Evolutionary conservation across 164 flowering plant genomes (phyloP).

Genomic region (Liquidambar formosana): DNA sequence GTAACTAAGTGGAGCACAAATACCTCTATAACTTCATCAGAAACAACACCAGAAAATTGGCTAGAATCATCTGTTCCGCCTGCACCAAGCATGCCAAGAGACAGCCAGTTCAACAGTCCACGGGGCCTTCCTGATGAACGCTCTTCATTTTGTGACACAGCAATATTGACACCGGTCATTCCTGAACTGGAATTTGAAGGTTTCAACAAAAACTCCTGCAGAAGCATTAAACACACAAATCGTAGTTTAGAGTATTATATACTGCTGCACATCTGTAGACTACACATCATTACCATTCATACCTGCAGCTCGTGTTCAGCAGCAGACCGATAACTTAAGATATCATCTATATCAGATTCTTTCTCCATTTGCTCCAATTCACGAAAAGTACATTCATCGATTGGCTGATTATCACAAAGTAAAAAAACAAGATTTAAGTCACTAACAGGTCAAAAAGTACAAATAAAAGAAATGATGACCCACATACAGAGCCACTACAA

Average conservation of each 20-base stretch:
- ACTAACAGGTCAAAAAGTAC: background rate
- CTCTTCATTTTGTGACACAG: conserved; percentile 51
- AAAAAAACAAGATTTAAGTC: background rate
- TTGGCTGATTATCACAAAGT: conserved; percentile 45
- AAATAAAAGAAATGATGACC: background rate
- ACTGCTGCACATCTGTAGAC: too few relatives aligned
- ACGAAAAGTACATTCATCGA: conserved; percentile 49
- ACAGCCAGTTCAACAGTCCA: conserved; percentile 95
- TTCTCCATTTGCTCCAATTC: conserved; percentile 90
- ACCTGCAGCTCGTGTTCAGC: conserved; percentile 91
- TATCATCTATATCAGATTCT: conserved; percentile 80
- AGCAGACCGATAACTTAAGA: conserved; percentile 68
- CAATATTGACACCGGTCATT: conserved; percentile 20
- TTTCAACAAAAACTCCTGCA: conserved; percentile 48
- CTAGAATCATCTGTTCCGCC: conserved; percentile 88
- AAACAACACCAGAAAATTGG: conserved; percentile 91
- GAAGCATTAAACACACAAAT: conserved; percentile 2
- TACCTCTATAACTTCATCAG: conserved; percentile 92
- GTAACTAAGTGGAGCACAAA: background rate
- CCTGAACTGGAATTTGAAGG: conserved; percentile 29
- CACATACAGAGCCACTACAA: background rate
- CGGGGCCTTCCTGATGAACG: conserved; percentile 47
- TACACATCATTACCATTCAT: too few relatives aligned
- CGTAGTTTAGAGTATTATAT: background rate
- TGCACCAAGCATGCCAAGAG: conserved; percentile 98